phyloP scores from a whole-genome alignment of 768 basidiomycete genomes.

The Coprinellus micaceus region DNA sequence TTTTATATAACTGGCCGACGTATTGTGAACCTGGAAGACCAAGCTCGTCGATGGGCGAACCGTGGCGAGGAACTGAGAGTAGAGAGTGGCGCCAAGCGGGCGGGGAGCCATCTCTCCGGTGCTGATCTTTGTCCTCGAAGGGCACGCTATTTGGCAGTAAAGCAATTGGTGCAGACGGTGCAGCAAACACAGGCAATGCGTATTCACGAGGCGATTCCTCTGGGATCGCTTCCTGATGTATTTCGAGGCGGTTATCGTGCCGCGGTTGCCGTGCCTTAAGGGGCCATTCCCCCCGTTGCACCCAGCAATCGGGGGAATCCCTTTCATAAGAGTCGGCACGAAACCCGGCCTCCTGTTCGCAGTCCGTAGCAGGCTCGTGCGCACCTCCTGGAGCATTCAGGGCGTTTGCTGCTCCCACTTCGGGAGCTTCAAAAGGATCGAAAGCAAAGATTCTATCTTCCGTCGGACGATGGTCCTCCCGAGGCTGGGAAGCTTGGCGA shows the following conservation, averaged over 20 bases:
- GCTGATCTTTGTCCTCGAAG: too few relatives aligned
- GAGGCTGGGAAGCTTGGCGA: not conserved
- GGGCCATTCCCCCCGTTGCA: too few relatives aligned
- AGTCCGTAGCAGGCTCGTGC: too few relatives aligned
- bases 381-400: too few relatives aligned
- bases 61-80: not conserved
- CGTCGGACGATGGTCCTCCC: not conserved
- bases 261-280: too few relatives aligned
- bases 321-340: too few relatives aligned
- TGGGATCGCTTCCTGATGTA: too few relatives aligned
- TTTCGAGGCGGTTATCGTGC: not conserved
- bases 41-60: not conserved
- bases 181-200: too few relatives aligned
- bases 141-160: not conserved
- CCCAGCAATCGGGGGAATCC: too few relatives aligned
- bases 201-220: too few relatives aligned
- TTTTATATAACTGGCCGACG: constrained; percentile 31
- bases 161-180: not conserved
- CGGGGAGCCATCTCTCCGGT: not conserved
- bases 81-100: not conserved
- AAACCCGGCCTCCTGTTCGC: too few relatives aligned
- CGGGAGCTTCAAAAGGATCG: constrained; percentile 5
- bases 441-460: constrained; percentile 20
- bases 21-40: not conserved
- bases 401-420: too few relatives aligned